Evolutionary conservation across 2,329 filamentous ascomycete species (phyloP).

Genomic region (Fusarium nanum): DNA sequence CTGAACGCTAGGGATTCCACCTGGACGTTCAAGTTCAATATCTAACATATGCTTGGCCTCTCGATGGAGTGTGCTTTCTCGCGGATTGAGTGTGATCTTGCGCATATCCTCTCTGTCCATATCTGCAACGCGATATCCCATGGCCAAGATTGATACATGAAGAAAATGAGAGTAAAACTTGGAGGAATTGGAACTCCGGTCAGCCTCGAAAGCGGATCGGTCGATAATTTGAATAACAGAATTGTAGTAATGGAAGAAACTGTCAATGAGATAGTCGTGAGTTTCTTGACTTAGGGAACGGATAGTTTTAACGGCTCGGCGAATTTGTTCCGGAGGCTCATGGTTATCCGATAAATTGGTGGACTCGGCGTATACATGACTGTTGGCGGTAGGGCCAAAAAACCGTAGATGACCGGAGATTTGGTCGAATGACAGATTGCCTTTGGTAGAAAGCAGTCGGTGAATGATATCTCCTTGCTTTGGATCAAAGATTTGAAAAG

Average conservation of each 20-base stretch:
- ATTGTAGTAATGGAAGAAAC: constrained; percentile 66
- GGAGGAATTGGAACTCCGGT: constrained; percentile 57
- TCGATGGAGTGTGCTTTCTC: constrained; percentile 64
- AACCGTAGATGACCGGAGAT: constrained; percentile 62
- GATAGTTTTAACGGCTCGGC: constrained; percentile 61
- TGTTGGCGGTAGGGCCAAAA: constrained; percentile 66
- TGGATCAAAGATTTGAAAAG: constrained; percentile 53
- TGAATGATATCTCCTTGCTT: constrained; percentile 62
- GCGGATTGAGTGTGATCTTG: constrained; percentile 57
- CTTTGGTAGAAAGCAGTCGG: constrained; percentile 61
- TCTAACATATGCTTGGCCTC: constrained; percentile 67
- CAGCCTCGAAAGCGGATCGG: constrained; percentile 61
- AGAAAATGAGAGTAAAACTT: constrained; percentile 65
- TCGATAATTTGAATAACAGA: constrained; percentile 62
- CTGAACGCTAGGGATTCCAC: constrained; percentile 64
- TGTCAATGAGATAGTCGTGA: constrained; percentile 63
- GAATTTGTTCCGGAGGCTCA: constrained; percentile 59
- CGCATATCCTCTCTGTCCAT: constrained; percentile 61
- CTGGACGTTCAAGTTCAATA: constrained; percentile 63
- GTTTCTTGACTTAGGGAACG: constrained; percentile 58
- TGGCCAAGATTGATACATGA: constrained; percentile 63
- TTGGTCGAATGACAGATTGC: constrained; percentile 64
- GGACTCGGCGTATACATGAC: constrained; percentile 61
- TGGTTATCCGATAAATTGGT: constrained; percentile 50
- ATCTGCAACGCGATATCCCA: constrained; percentile 64